Conservation (phyloP, 176 grass and related monocot genomes). For the Phyllostachys edulis region DNA sequence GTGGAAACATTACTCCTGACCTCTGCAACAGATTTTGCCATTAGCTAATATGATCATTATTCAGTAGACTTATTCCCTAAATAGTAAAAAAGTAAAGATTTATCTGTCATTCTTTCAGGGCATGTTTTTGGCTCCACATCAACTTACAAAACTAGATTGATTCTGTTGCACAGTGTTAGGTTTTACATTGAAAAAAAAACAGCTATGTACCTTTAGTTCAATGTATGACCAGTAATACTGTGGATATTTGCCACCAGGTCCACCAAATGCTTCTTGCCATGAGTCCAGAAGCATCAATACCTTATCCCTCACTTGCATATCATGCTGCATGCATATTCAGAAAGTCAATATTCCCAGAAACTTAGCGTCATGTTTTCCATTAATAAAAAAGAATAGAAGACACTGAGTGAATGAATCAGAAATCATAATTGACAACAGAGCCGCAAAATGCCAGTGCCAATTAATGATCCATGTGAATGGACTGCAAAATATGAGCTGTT, state of each 20-base stretch:
- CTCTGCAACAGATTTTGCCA: constrained; percentile 53
- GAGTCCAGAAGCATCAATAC: constrained; percentile 84
- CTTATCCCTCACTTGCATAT: constrained; percentile 96
- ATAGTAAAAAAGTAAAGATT: neutral
- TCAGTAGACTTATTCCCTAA: neutral
- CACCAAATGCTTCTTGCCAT: constrained; percentile 99
- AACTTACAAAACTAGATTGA: constrained; percentile 2
- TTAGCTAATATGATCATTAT: constrained; percentile 17
- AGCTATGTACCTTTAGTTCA: constrained; percentile 72
- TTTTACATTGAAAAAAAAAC: neutral
- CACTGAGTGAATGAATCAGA: constrained; percentile 17
- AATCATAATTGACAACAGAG: neutral
- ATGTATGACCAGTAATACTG: constrained; percentile 90
- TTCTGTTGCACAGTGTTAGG: neutral
- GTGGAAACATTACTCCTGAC: constrained; percentile 78
- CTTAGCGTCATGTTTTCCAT: neutral
- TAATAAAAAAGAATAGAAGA: constrained; percentile 15
- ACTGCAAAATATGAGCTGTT: constrained; percentile 10
- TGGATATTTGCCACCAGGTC: constrained; percentile 83
- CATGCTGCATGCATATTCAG: constrained; percentile 54
- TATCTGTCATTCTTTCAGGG: neutral
- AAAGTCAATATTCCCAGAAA: neutral
- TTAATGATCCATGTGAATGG: neutral
- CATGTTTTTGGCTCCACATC: neutral
- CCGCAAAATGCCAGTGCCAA: neutral